Evolutionary conservation across 257 asterid species (phyloP).

Genomic region (Solanum infundibuliforme): DNA sequence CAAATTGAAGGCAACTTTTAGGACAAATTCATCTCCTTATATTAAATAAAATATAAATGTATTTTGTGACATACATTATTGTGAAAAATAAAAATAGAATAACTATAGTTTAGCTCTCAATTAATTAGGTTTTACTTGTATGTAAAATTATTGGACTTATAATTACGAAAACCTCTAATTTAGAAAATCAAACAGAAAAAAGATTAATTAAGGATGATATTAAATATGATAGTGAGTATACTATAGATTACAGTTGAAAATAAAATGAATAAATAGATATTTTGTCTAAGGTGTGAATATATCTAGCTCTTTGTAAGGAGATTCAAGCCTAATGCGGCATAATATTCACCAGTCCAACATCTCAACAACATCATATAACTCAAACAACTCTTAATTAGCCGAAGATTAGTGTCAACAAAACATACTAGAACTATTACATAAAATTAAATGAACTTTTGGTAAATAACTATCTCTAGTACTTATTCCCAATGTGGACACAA

Average conservation of each 20-base stretch:
- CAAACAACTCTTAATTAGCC: no score
- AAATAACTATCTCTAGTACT: not conserved
- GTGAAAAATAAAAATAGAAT: not conserved
- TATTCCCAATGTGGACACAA: not conserved
- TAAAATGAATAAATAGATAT: no score
- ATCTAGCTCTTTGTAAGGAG: not conserved
- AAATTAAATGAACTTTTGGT: not conserved
- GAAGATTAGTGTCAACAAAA: not conserved
- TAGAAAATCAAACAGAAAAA: not conserved
- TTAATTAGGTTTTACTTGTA: not conserved
- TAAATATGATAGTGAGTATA: not conserved
- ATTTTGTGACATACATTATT: not conserved
- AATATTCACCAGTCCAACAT: not conserved
- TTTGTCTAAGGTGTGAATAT: no score
- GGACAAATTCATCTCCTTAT: not conserved
- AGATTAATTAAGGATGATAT: not conserved
- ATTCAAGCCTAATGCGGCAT: no score
- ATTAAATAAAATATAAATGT: not conserved
- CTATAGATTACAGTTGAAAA: no score
- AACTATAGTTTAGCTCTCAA: not conserved
- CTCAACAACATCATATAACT: not conserved
- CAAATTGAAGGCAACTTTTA: not conserved
- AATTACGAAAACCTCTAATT: not conserved
- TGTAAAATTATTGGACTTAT: not conserved
- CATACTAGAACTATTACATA: not conserved